Evolutionary conservation across 1,284 basidiomycete genomes (phyloP).

Genomic region (Pseudozyma flocculosa): DNA sequence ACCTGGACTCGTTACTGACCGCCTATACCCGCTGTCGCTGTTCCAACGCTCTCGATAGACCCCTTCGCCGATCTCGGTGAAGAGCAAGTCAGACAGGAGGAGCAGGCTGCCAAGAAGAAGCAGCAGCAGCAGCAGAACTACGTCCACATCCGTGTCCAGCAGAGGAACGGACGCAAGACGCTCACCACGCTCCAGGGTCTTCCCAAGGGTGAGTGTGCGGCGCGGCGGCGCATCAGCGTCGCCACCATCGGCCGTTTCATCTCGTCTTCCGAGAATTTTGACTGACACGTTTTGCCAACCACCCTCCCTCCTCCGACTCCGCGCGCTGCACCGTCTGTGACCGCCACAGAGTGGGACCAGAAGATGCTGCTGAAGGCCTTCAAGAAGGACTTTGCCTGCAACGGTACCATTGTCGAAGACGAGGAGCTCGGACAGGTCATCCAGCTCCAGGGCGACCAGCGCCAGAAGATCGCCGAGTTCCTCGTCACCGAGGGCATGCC

Average conservation of each 20-base stretch:
- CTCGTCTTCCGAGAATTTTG: too few relatives aligned
- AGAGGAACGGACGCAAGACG: slow-evolving; percentile 98
- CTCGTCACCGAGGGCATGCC: slow-evolving; percentile 55
- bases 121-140: slow-evolving; percentile 51
- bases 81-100: slow-evolving; percentile 31
- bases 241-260: too few relatives aligned
- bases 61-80: slow-evolving; percentile 59
- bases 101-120: slow-evolving; percentile 37
- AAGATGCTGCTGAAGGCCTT: slow-evolving; percentile 99
- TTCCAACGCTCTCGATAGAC: too few relatives aligned
- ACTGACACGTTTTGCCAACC: too few relatives aligned
- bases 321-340: too few relatives aligned
- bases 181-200: slow-evolving; percentile 96
- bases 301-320: too few relatives aligned
- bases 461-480: slow-evolving; percentile 73
- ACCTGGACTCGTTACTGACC: too few relatives aligned
- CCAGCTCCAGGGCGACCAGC: slow-evolving; percentile 98
- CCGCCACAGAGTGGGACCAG: slow-evolving; percentile 79
- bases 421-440: slow-evolving; percentile 96
- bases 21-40: too few relatives aligned
- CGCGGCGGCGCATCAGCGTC: too few relatives aligned
- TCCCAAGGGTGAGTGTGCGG: slow-evolving; percentile 73
- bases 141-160: slow-evolving; percentile 75
- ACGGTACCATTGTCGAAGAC: slow-evolving; percentile 95
- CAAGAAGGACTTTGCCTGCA: slow-evolving; percentile 99